Conservation (phyloP, 805 yeast species). For the Barnettozyma sucrosica region DNA sequence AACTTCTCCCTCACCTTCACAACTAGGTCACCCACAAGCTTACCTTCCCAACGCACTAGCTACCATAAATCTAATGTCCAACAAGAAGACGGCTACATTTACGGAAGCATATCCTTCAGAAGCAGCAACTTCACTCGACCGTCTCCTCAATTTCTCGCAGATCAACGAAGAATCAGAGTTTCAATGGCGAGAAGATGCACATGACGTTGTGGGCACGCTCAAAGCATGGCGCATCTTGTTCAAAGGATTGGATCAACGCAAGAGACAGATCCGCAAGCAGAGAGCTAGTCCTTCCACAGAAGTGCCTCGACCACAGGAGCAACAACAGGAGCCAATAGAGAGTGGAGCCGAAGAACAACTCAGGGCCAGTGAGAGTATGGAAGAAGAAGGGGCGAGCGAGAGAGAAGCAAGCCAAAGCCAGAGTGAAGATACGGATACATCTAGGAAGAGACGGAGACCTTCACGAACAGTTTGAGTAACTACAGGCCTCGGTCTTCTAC, state of each 20-base stretch:
- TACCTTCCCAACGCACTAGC: background rate
- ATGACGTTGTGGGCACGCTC: conserved; percentile 11
- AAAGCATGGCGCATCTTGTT: conserved; percentile 23
- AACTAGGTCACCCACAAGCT: background rate
- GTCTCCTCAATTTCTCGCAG: conserved; percentile 8
- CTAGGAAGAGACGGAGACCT: background rate
- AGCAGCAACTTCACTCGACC: background rate
- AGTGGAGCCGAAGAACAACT: background rate
- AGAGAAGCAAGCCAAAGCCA: background rate
- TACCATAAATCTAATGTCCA: background rate
- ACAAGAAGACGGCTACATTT: background rate
- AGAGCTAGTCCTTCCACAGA: background rate
- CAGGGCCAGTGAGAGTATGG: background rate
- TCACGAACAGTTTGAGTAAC: background rate
- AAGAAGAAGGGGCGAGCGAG: background rate
- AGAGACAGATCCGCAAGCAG: conserved; percentile 19
- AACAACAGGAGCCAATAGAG: background rate
- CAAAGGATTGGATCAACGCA: conserved; percentile 24
- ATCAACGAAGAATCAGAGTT: conserved; percentile 12
- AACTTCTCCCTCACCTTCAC: background rate
- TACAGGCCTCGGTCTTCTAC: no score
- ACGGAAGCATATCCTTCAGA: background rate
- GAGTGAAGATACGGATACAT: background rate
- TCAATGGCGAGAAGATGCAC: conserved; percentile 16
- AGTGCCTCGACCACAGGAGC: background rate